Evolutionary conservation across 2,329 filamentous ascomycete genomes (phyloP).

Genomic region (Aspergillus pseudotamarii): DNA sequence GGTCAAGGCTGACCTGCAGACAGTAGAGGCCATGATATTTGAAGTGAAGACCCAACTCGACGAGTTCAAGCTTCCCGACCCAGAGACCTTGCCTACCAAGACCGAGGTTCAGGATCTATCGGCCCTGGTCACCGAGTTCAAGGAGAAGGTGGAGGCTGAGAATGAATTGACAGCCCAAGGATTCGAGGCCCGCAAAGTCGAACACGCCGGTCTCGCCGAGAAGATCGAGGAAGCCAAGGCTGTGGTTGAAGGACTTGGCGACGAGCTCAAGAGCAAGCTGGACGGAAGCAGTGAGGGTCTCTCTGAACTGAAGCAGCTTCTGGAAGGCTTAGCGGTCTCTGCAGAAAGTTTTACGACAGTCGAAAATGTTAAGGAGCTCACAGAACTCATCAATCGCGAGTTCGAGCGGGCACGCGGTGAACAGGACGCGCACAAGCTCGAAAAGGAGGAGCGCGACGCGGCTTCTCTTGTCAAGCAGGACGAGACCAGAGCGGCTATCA

Average conservation of each 20-base stretch:
- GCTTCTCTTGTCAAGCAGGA: conserved; percentile 62
- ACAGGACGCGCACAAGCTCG: conserved; percentile 79
- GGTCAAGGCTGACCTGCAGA: conserved; percentile 79
- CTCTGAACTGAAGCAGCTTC: conserved; percentile 56
- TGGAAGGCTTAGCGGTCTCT: conserved; percentile 70
- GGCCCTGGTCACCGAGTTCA: conserved; percentile 69
- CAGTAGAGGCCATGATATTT: conserved; percentile 77
- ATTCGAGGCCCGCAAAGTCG: conserved; percentile 80
- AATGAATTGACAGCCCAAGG: conserved; percentile 75
- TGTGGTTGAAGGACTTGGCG: conserved; percentile 76
- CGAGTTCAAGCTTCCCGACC: conserved; percentile 70
- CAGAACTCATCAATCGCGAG: conserved; percentile 76
- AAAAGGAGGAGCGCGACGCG: conserved; percentile 65
- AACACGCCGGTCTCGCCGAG: conserved; percentile 76
- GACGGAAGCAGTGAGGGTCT: conserved; percentile 73
- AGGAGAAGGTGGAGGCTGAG: conserved; percentile 65
- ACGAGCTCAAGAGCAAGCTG: conserved; percentile 74
- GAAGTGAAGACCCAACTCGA: conserved; percentile 82
- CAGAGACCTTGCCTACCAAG: conserved; percentile 72
- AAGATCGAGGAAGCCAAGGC: conserved; percentile 77
- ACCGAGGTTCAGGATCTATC: conserved; percentile 73
- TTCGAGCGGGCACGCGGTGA: conserved; percentile 84
- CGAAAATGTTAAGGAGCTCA: conserved; percentile 70
- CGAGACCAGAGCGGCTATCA: conserved; percentile 58
- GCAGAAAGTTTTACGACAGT: conserved; percentile 50